phyloP scores from a whole-genome alignment of 768 basidiomycete species.

The Termitomyces titanicus region DNA sequence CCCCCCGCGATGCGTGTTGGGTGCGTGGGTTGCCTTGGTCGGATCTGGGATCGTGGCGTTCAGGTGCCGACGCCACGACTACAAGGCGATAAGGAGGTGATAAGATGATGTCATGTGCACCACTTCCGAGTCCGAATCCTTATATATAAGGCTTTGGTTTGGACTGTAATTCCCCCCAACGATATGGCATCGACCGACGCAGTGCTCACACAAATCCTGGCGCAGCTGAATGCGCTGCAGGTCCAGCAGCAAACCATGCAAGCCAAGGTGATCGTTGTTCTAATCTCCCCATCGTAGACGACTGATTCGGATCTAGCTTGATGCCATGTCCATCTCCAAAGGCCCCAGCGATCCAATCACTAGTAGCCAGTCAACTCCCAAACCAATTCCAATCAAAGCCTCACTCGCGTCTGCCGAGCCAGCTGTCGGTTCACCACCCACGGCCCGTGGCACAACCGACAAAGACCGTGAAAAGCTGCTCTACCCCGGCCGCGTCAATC shows the following conservation, averaged over 20 bases:
- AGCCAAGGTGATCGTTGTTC: constrained; percentile 66
- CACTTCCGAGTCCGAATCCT: no score
- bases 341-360: constrained; percentile 1
- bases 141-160: no score
- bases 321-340: constrained; percentile 33
- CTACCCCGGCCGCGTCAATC: constrained; percentile 79
- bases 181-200: no score
- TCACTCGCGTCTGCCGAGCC: constrained; percentile 26
- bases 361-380: no score
- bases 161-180: no score
- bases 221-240: constrained; percentile 68
- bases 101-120: no score
- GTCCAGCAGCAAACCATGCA: constrained; percentile 74
- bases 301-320: constrained; percentile 38
- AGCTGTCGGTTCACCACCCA: constrained; percentile 16
- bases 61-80: no score
- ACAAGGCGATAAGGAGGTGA: no score
- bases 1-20: no score
- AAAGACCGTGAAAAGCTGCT: constrained; percentile 70
- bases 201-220: constrained; percentile 67
- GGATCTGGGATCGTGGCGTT: no score
- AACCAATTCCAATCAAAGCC: constrained; percentile 17
- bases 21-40: no score
- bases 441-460: constrained; percentile 36
- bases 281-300: not conserved